Evolutionary conservation across 2,329 filamentous ascomycete genomes (phyloP), one percentile per base, ranked within the genome.

Genomic region (Talaromyces atroroseus): DNA sequence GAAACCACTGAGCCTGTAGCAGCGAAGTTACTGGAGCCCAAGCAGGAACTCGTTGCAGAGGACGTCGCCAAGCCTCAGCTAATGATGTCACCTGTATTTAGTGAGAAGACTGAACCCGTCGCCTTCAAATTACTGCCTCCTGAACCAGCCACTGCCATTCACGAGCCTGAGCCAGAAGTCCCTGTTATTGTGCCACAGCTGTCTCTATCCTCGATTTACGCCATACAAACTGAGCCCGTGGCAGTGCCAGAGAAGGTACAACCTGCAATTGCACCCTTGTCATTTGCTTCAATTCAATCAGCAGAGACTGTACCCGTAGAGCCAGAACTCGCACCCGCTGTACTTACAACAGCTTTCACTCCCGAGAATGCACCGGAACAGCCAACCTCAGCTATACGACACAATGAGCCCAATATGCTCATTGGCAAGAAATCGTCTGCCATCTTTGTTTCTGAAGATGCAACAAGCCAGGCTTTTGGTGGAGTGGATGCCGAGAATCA

Each of bases 391-490:
- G 61, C 61, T 16, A 59, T 60, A 14, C 58, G 16, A 56, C 42
- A 56, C 52, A 20, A 63, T 50, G 45, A 29, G 23, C 21, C 26
- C 21, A 36, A 45, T 16, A 23, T 47, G 34, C 26, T 29, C 7
- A 29, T 42, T 26, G 29, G 51, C 52, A 45, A 56, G 55, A 58
- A 58, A 18, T 24, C 55, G 10, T 76, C 60, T 68, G 78, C 49
- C 68, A 78, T 66, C 70, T 76, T 58, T 76, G 78, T 88, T 66
- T 82, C 83, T 2, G 85, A 88, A 65, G 85, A 89, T 63, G 81
- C 84, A 59, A 84, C 83, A 2, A 76, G 79, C 44, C 82, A 85
- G 61, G 80, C 80, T 38, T 76, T 76, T 14, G 71, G 70, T 21
- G 73, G 34, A 21, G 44, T 68, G 70, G 23, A 48, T 67, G 68